Evolutionary conservation across 2,329 filamentous ascomycete species (phyloP).

Genomic region (Ceratocystis diversiconidia): DNA sequence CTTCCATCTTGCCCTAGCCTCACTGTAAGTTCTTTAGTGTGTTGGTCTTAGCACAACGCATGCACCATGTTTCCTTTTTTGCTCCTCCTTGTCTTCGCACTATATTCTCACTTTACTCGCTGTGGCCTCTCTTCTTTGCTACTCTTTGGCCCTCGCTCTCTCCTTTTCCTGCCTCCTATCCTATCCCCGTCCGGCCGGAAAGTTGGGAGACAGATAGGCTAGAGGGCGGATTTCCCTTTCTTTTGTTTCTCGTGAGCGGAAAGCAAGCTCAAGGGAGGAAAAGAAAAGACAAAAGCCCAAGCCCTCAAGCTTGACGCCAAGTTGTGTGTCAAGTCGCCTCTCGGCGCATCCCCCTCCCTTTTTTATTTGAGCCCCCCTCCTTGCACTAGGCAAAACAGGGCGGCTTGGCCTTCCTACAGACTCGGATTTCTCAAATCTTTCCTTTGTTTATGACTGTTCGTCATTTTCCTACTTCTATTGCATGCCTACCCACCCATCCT

Average conservation of each 20-base stretch:
- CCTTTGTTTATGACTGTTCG: not conserved
- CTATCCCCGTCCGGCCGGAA: not conserved
- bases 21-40: not conserved
- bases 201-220: not conserved
- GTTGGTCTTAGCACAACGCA: not conserved
- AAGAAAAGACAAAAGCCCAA: not conserved
- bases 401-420: not conserved
- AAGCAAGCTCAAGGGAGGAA: not conserved
- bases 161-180: not conserved
- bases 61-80: not conserved
- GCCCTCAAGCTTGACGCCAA: not conserved
- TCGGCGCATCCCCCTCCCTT: not conserved
- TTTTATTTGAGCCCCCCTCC: not conserved
- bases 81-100: not conserved
- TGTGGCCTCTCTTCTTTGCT: not conserved
- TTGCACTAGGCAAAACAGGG: constrained; percentile 5
- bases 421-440: not conserved
- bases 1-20: not conserved
- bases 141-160: not conserved
- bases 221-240: not conserved
- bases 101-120: not conserved
- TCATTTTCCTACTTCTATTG: not conserved
- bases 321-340: not conserved
- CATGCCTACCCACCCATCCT: not conserved
- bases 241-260: not conserved